phyloP scores from a whole-genome alignment of 208 protist species.

The Trichomonas vaginalis region DNA sequence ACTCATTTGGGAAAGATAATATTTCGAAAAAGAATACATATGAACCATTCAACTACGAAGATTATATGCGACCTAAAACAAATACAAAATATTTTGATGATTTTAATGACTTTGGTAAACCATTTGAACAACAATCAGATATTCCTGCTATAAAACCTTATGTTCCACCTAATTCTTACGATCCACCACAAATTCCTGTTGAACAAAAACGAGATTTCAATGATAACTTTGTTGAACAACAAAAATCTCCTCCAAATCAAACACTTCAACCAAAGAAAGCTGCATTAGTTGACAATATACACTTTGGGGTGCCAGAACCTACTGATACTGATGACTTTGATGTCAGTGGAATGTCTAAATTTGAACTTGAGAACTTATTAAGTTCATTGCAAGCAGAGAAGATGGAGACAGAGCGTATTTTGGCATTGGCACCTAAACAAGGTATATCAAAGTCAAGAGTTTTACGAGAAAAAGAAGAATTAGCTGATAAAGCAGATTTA shows the following conservation, averaged over 20 bases:
- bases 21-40: neutral
- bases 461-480: neutral
- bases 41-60: neutral
- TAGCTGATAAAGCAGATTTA: neutral
- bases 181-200: neutral
- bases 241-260: neutral
- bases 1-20: neutral
- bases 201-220: neutral
- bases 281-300: neutral
- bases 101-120: neutral
- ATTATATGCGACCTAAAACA: neutral
- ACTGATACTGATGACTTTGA: neutral
- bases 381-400: neutral
- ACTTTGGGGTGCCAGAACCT: neutral
- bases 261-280: neutral
- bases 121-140: no score
- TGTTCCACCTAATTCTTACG: neutral
- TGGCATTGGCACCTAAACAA: neutral
- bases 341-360: neutral
- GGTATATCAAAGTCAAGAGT: neutral
- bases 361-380: neutral
- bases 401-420: neutral
- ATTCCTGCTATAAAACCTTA: neutral
- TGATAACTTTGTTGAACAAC: neutral
- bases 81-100: neutral